phyloP scores from a whole-genome alignment of 768 basidiomycete species.

The Mycena olivaceomarginata region DNA sequence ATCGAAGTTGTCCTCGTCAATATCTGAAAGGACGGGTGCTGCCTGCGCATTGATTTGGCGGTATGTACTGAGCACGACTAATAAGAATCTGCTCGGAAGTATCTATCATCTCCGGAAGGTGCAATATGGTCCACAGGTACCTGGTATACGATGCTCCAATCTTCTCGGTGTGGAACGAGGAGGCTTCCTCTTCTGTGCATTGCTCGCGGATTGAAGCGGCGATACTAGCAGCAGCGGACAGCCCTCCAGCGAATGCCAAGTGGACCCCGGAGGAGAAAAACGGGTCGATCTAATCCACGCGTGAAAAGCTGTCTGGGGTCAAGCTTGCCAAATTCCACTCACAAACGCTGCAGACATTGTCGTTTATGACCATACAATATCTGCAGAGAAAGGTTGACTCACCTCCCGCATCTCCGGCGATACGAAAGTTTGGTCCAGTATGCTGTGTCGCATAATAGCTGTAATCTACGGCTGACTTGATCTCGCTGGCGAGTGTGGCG shows the following conservation, averaged over 20 bases:
- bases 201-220: constrained; percentile 55
- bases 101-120: no score
- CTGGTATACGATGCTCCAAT: constrained; percentile 60
- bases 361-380: neutral
- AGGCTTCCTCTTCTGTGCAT: constrained; percentile 53
- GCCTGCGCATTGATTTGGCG: constrained; percentile 67
- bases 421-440: constrained; percentile 55
- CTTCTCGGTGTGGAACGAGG: constrained; percentile 56
- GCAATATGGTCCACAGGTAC: neutral
- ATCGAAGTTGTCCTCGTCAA: constrained; percentile 69
- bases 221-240: constrained; percentile 60
- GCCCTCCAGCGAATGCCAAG: constrained; percentile 59
- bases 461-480: constrained; percentile 57
- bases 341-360: neutral
- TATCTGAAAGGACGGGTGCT: constrained; percentile 61
- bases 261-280: constrained; percentile 75
- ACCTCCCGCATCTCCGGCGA: constrained; percentile 59
- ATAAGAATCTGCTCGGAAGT: constrained; percentile 53
- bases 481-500: constrained; percentile 48
- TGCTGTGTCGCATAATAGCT: constrained; percentile 57
- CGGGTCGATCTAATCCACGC: constrained; percentile 65
- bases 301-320: no score
- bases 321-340: neutral
- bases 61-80: constrained; percentile 70
- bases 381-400: neutral